A percentile compares a stretch with the other conserved stretches of the same genome.
phyloP scores from a whole-genome alignment of 352 stramenopile species.

The Phytophthora chlamydospora region DNA sequence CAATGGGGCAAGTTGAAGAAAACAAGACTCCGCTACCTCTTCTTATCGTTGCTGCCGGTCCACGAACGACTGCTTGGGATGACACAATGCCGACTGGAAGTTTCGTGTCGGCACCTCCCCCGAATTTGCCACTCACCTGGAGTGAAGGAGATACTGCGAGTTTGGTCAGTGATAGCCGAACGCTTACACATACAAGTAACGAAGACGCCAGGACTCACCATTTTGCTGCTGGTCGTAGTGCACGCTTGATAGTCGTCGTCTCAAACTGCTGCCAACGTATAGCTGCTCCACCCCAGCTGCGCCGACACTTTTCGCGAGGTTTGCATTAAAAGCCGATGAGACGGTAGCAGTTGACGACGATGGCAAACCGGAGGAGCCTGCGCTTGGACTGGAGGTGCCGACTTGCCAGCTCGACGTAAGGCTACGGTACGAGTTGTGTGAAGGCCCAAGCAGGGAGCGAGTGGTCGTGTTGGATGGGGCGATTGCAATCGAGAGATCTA shows the following conservation, averaged over 20 bases:
- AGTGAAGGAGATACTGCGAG: constrained; percentile 20
- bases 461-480: constrained; percentile 53
- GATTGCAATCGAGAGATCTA: constrained; percentile 51
- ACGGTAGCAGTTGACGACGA: constrained; percentile 54
- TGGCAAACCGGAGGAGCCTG: constrained; percentile 8
- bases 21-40: constrained; percentile 28
- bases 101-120: constrained; percentile 18
- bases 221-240: constrained; percentile 61
- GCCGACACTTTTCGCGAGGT: constrained; percentile 20
- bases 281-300: constrained; percentile 36
- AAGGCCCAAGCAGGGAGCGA: constrained; percentile 40
- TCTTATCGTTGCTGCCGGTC: constrained; percentile 28
- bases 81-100: constrained; percentile 51
- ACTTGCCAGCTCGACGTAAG: constrained; percentile 31
- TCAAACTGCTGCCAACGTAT: constrained; percentile 41
- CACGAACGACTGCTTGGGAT: constrained; percentile 52
- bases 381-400: constrained; percentile 12
- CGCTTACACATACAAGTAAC: not conserved
- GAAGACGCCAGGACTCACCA: constrained; percentile 24
- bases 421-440: constrained; percentile 23
- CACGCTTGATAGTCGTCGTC: constrained; percentile 52
- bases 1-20: not conserved
- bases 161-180: constrained; percentile 3
- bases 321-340: constrained; percentile 44
- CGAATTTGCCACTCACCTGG: constrained; percentile 22